Evolutionary conservation across 2,329 filamentous ascomycete genomes (phyloP).

Genomic region (Emmonsiellopsis sp.): DNA sequence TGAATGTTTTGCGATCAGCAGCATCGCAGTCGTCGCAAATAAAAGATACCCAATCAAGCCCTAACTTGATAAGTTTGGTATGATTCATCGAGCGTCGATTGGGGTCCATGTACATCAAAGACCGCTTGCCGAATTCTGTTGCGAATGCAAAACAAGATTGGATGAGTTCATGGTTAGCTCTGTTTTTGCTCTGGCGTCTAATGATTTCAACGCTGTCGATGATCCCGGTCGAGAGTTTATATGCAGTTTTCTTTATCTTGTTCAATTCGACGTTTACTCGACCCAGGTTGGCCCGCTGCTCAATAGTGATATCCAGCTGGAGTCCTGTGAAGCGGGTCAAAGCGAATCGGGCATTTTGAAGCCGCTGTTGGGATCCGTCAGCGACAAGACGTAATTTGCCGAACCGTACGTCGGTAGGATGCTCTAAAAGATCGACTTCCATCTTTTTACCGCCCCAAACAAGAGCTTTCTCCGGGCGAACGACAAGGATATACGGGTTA

Average conservation of each 20-base stretch:
- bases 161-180: conserved; percentile 89
- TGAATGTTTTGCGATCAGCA: conserved; percentile 89
- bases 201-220: conserved; percentile 98
- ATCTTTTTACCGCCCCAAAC: conserved; percentile 74
- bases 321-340: conserved; percentile 73
- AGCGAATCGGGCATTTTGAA: conserved; percentile 66
- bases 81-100: conserved; percentile 97
- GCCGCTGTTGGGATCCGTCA: conserved; percentile 68
- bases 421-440: conserved; percentile 60
- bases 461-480: conserved; percentile 69
- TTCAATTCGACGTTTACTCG: conserved; percentile 85
- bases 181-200: conserved; percentile 60
- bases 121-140: conserved; percentile 96
- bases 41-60: conserved; percentile 94
- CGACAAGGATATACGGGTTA: conserved; percentile 75
- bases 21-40: conserved; percentile 95
- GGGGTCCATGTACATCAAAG: conserved; percentile 88
- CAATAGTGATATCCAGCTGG: conserved; percentile 79
- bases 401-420: conserved; percentile 73
- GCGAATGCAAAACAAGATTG: conserved; percentile 98
- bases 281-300: conserved; percentile 85
- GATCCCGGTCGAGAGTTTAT: conserved; percentile 93
- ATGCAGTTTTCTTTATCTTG: conserved; percentile 90
- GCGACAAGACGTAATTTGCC: conserved; percentile 83
- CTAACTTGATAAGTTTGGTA: conserved; percentile 83